Evolutionary conservation across 768 basidiomycete species (phyloP).

Genomic region (Boletus sp.): DNA sequence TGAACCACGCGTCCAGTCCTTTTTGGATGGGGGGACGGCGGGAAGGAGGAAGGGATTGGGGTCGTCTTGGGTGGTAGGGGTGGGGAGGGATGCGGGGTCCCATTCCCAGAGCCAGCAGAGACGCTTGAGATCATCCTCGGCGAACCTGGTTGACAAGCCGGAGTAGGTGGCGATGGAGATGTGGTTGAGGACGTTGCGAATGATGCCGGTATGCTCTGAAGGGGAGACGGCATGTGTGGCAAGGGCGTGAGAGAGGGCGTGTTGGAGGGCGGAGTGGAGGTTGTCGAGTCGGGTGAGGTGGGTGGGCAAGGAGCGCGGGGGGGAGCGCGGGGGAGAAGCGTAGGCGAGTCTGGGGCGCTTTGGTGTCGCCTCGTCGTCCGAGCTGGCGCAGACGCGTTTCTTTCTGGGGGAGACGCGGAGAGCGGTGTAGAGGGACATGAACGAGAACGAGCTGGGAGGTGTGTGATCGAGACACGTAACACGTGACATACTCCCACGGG

Average conservation of each 20-base stretch:
- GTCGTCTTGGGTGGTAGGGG: slow-evolving; percentile 40
- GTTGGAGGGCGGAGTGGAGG: slow-evolving; percentile 70
- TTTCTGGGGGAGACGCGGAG: slow-evolving; percentile 67
- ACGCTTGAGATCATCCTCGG: slow-evolving; percentile 64
- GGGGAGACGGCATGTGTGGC: slow-evolving; percentile 81
- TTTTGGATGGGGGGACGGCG: slow-evolving; percentile 39
- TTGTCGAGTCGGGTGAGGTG: slow-evolving; percentile 59
- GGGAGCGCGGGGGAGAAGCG: slow-evolving; percentile 43
- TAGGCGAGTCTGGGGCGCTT: slow-evolving; percentile 64
- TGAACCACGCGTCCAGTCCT: slow-evolving; percentile 75
- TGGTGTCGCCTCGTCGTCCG: slow-evolving; percentile 55
- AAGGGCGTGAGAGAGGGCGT: slow-evolving; percentile 80
- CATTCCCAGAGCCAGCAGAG: slow-evolving; percentile 92
- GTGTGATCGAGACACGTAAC: slow-evolving; percentile 29
- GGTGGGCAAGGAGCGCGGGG: slow-evolving; percentile 42
- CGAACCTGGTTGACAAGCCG: slow-evolving; percentile 62
- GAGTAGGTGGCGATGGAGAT: slow-evolving; percentile 65
- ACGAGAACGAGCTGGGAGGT: not conserved
- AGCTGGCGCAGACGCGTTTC: slow-evolving; percentile 53
- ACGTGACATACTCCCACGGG: slow-evolving; percentile 34
- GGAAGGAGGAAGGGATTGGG: slow-evolving; percentile 72
- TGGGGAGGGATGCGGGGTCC: slow-evolving; percentile 51
- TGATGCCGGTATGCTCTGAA: slow-evolving; percentile 67
- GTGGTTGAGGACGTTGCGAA: slow-evolving; percentile 78
- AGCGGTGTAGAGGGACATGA: slow-evolving; percentile 26